Conservation (phyloP, 2,329 filamentous ascomycete species). For the Ceratocystis papillata region DNA sequence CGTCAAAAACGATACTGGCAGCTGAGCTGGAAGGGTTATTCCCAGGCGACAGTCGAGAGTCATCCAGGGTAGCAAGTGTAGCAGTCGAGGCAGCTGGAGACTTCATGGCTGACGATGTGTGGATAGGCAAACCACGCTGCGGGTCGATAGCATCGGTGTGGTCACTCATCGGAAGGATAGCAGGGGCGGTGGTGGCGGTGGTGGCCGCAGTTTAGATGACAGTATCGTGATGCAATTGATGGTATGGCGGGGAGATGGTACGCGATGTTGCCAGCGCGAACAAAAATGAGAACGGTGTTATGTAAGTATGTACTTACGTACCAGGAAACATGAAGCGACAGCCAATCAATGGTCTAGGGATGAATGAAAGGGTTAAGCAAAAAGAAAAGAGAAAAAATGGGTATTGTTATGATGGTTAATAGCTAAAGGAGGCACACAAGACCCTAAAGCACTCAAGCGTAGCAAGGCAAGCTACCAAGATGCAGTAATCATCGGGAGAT, state of each 20-base stretch:
- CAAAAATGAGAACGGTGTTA: background rate
- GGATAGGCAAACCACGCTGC: constrained; percentile 11
- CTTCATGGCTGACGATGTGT: constrained; percentile 2
- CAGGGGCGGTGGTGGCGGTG: background rate
- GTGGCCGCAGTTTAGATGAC: background rate
- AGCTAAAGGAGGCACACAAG: constrained; percentile 4
- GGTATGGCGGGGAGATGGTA: background rate
- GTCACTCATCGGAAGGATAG: background rate
- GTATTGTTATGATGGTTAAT: constrained; percentile 2
- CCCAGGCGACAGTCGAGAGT: constrained; percentile 7
- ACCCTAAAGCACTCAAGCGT: constrained; percentile 2
- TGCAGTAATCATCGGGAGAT: background rate
- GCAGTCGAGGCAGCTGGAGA: background rate
- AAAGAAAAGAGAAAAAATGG: background rate
- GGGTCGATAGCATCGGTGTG: constrained; percentile 1
- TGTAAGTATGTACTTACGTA: background rate
- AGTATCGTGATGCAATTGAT: background rate
- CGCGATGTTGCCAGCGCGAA: background rate
- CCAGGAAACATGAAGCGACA: background rate
- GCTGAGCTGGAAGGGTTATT: constrained; percentile 1
- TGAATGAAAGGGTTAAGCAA: background rate
- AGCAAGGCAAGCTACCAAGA: background rate
- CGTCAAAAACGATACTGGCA: constrained; percentile 14
- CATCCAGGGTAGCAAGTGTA: background rate
- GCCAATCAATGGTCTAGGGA: constrained; percentile 2